Evolutionary conservation across 345 rosid species (phyloP), one percentile per base, ranked within the genome.

Genomic region (Kandelia obovata): DNA sequence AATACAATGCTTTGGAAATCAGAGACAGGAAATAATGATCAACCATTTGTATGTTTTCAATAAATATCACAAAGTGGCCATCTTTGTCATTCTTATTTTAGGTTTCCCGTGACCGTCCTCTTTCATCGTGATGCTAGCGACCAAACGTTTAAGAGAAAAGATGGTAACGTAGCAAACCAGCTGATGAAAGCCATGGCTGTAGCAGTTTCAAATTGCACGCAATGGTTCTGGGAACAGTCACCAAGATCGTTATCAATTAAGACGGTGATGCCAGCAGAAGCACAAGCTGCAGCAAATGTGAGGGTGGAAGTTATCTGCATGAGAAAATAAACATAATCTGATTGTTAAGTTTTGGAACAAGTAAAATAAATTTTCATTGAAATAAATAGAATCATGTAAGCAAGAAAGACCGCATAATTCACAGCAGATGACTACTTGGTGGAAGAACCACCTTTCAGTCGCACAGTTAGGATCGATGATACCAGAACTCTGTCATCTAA

Each of bases 191-290:
- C 90, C 96, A 87, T 84, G 21, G 87, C 88, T 0, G 92, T 89
- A 16, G 96, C 86, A 56, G 87, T 82, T 84, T 87, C 86, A 62
- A 89, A 89, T 75, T 86, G 89, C 20, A 69, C 26, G 21, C 90
- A 89, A 65, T 89, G 92, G 71, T 89, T 87, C 28, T 58, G 32
- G 1, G 77, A 59, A 74, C 92, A 89, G 69, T 67, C 78, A 37
- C 53, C 60, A 21, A 89, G 84, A 80, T 89, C 92, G 49, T 89
- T 89, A 84, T 87, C 86, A 2, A 87, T 89, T 32, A 89, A 89
- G 64, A 89, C 92, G 10, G 96, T 89, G 70, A 89, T 87, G 62
- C 92, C 96, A 0, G 92, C 90, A 30, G 96, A 83, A 23, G 92
- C 89, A 75, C 90, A 89, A 58, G 96, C 92, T 60, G 92, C 96